phyloP scores from a whole-genome alignment of 2,329 filamentous ascomycete species.

The Furcasterigmium sp. region DNA sequence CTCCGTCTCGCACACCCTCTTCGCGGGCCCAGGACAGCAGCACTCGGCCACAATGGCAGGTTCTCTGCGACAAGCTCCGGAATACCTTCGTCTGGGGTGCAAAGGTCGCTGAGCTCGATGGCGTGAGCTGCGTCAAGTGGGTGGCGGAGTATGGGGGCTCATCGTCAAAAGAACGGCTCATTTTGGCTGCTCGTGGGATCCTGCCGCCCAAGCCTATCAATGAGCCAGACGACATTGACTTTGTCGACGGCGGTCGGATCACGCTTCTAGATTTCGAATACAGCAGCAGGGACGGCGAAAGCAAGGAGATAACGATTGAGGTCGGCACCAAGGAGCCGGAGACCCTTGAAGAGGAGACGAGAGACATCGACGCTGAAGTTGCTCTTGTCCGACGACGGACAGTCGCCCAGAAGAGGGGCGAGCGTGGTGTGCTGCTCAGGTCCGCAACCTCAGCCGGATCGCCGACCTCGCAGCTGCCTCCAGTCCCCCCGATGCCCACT shows the following conservation, averaged over 20 bases:
- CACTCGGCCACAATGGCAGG: slow-evolving; percentile 58
- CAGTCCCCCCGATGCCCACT: slow-evolving; percentile 13
- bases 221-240: slow-evolving; percentile 68
- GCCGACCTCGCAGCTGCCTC: slow-evolving; percentile 10
- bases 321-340: slow-evolving; percentile 68
- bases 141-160: slow-evolving; percentile 50
- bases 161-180: slow-evolving; percentile 49
- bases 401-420: slow-evolving; percentile 55
- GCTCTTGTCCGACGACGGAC: slow-evolving; percentile 73
- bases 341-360: slow-evolving; percentile 65
- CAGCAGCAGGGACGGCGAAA: slow-evolving; percentile 46
- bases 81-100: slow-evolving; percentile 67
- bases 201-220: slow-evolving; percentile 50
- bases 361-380: slow-evolving; percentile 72
- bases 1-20: slow-evolving; percentile 31
- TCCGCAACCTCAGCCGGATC: slow-evolving; percentile 37
- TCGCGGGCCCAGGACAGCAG: slow-evolving; percentile 27
- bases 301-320: slow-evolving; percentile 61
- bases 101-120: slow-evolving; percentile 59
- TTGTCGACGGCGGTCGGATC: slow-evolving; percentile 73
- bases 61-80: slow-evolving; percentile 61
- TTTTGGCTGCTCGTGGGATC: slow-evolving; percentile 70
- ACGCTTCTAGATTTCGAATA: slow-evolving; percentile 72
- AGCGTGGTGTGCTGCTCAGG: slow-evolving; percentile 41
- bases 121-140: slow-evolving; percentile 67